These are phyloP conservation scores for Acrasis kona DNA, from an alignment of 78 protist species.

Conservation along the genomic window DNA sequence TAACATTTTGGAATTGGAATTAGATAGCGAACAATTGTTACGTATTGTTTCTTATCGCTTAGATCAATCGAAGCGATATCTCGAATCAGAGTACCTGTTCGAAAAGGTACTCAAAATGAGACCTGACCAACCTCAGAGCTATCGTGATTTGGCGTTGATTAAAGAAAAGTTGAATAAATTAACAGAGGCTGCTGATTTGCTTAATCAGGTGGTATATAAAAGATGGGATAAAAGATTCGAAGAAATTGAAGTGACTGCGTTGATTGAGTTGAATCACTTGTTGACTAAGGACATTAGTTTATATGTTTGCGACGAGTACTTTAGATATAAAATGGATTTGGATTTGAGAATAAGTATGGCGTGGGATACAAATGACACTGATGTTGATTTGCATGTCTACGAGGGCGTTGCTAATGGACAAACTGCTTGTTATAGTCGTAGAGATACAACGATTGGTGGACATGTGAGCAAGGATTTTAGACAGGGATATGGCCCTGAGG, in stretches of 20 bases:
- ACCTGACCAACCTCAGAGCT: neutral
- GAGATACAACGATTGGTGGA: slow-evolving; percentile 10
- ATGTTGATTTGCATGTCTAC: slow-evolving; percentile 17
- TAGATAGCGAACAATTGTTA: neutral
- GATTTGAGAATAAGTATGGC: slow-evolving; percentile 20
- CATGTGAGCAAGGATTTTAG: slow-evolving; percentile 20
- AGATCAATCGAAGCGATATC: neutral
- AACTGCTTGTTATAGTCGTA: slow-evolving; percentile 3
- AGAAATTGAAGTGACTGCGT: slow-evolving; percentile 20
- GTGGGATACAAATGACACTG: slow-evolving; percentile 25
- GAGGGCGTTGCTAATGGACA: slow-evolving; percentile 27
- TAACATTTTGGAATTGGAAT: neutral
- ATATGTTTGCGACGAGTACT: neutral
- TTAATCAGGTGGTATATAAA: slow-evolving; percentile 11
- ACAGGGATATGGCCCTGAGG: slow-evolving; percentile 25
- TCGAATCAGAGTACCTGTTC: neutral
- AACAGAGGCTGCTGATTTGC: slow-evolving; percentile 12
- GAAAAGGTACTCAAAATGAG: neutral
- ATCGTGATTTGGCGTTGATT: neutral
- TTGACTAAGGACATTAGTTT: neutral
- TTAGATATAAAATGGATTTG: neutral
- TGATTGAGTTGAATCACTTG: slow-evolving; percentile 8
- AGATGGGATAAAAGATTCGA: slow-evolving; percentile 27
- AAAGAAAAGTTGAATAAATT: neutral
- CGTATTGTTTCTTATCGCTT: neutral